Evolutionary conservation across 805 yeast genomes (phyloP), one percentile per base, ranked within the genome.

Genomic region (Debaryomyces castellii): DNA sequence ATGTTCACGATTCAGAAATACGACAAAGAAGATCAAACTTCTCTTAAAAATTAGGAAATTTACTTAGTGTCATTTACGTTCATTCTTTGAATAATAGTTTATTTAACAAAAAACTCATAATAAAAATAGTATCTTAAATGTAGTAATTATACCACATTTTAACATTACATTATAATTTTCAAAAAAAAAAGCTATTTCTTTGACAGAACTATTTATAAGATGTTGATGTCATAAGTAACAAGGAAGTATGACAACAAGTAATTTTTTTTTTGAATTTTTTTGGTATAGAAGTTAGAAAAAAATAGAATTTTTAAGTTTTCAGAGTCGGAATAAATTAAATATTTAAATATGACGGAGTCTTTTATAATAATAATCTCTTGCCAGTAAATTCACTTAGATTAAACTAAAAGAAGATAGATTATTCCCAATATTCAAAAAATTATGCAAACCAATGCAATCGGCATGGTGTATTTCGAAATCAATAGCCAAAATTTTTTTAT

Each of bases 371-470:
- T 30, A 30, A 30, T 30, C 34, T 14, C 11, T 30, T 14, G 34
- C 34, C 34, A 30, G 34, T 30, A 6, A 30, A 30, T 30, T 30
- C 16, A 18, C 34, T 3, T 30, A 16, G 34, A 14, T 30, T 28
- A 14, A 8, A 21, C 51, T 60, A 39, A n/a, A 11, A 32, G 16
- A 20, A 35, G 6, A 33, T 11, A 35, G 38, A 21, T 23, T 23
- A 22, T 37, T 37, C 28, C 40, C 40, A 37, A 37, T 37, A 37
- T 22, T 37, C 28, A 37, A 37, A 22, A 37, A 22, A 37, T n/a
- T 37, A 23, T 23, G 28, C 28, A 37, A 37, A 23, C 28, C 28
- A 23, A 37, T 22, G 23, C 28, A 37, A 27, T 14, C 27, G 43
- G 27, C 12, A 40, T 24, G 21, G 43, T 30, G 27, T 14, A 30